Base-by-base conservation (phyloP, 805 yeast species). In the Teunomyces cretensis region DNA sequence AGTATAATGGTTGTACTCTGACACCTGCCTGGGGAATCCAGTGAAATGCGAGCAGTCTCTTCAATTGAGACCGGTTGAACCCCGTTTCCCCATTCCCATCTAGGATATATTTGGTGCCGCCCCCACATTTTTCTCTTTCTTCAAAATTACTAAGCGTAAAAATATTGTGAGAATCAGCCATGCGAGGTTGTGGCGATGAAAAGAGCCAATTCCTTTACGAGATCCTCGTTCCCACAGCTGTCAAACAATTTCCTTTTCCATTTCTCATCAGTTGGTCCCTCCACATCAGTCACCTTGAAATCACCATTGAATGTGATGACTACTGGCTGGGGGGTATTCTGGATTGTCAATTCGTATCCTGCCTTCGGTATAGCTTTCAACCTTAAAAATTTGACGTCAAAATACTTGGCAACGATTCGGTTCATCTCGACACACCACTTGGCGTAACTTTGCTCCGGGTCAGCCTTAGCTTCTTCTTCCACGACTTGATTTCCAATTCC, bases 391-490 rank as follows among this genome's bases (percentile, higher is more conserved):
- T 30, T 32, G 9, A 51, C 24, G 12, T 38, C 41, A 8, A 49
- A 39, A 33, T 51, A 53, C 36, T 45, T 42, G 15, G 53, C 30
- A 39, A 60, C 37, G 12, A 57, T 49, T 6, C 53, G 56, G 36
- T 50, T 57, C 55, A 58, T 55, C 26, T 57, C 57, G 33, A 55
- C 49, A 39, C 58, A 55, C 64, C 62, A 58, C 43, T 57, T 53
- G 15, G 58, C 62, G 38, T 42, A 51, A 15, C 46, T 28, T 19
- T 57, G 61, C 1, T 47, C 15, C 14, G 45, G 37, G 35, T 49
- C 49, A n/a, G 30, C 11, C 9, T 9, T 11, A 35, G 6, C 38
- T 4, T 35, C 38, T 8, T 22, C 38, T 12, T 9, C 16, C 2
- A 8, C 15, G n/a, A 4, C 16, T 2, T 35, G 28, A 12, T 14